Evolutionary conservation across 1,284 basidiomycete species (phyloP), one percentile per base, ranked within the genome.

Genomic region (Moniliophthora roreri): DNA sequence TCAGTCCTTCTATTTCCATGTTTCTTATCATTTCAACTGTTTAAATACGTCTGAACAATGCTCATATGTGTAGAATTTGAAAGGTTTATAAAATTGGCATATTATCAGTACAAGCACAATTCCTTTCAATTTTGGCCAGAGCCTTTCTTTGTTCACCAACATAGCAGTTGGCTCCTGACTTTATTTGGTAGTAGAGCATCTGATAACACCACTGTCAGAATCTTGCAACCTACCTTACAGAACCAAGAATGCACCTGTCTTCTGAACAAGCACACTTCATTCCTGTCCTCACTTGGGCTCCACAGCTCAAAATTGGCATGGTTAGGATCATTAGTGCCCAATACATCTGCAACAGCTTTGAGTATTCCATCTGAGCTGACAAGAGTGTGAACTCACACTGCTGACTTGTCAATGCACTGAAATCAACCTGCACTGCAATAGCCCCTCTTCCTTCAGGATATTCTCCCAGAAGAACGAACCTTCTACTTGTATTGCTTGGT

Each of bases 261-360:
- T 24, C 95, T 95, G 63, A 97, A 98, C 15, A 98, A 67, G 71
- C 91, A 93, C 52, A 76, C 71, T 67, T 93, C 89, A 79, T 80
- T 55, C 72, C 95, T 82, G 50, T 85, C 84, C 65, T 95, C 88
- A 54, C 89, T 90, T 0, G 95, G 95, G 67, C 89, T 93, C 95
- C 95, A 98, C 3, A 95, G 71, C 69, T 97, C 95, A 66, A 97
- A 98, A 69, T 98, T 95, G 63, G 96, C 94, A 45, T 85, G 73
- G 28, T 79, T 80, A 3, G 93, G 87, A 63, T 96, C 74, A 1
- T 91, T 79, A 3, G 80, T 53, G 60, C 82, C 81, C 45, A 94
- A 71, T 0, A 78, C 70, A 69, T 93, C 93, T 95, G n/a, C n/a
- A n/a, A n/a, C n/a, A n/a, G n/a, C n/a, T n/a, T n/a, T n/a, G n/a